Evolutionary conservation across 1,139 yeast genomes (phyloP).

Genomic region (Geotrichum candidum): DNA sequence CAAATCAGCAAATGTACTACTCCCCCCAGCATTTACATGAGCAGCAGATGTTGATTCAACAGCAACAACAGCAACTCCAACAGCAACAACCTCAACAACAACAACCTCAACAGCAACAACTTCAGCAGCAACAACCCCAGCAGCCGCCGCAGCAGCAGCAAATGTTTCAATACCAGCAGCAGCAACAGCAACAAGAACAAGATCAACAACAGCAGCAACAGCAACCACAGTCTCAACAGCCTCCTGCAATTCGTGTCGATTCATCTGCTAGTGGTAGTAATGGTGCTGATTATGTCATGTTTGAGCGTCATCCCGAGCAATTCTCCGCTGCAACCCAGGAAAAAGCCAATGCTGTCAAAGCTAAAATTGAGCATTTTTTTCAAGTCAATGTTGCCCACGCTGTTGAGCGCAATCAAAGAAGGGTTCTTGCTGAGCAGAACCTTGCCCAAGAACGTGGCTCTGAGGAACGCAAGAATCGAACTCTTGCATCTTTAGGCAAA

Average conservation of each 20-base stretch:
- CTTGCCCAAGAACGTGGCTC: slow-evolving; percentile 53
- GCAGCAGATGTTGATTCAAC: slow-evolving; percentile 20
- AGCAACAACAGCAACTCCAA: slow-evolving; percentile 18
- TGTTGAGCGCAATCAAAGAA: slow-evolving; percentile 62
- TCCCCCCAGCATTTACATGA: slow-evolving; percentile 21
- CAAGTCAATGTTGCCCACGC: slow-evolving; percentile 68
- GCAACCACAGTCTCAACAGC: slow-evolving; percentile 12
- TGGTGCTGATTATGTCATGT: slow-evolving; percentile 49
- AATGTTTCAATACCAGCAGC: slow-evolving; percentile 19
- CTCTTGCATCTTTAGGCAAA: slow-evolving; percentile 57
- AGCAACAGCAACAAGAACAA: slow-evolving; percentile 18
- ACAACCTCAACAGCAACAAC: slow-evolving; percentile 20
- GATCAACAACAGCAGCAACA: slow-evolving; percentile 14
- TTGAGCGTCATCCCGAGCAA: slow-evolving; percentile 81
- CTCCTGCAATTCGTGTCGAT: slow-evolving; percentile 16
- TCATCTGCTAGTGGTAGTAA: slow-evolving; percentile 13
- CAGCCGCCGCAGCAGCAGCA: slow-evolving; percentile 20
- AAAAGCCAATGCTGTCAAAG: slow-evolving; percentile 57
- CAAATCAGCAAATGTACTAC: slow-evolving; percentile 18
- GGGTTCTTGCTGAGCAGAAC: slow-evolving; percentile 56
- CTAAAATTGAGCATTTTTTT: slow-evolving; percentile 59
- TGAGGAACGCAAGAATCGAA: slow-evolving; percentile 63
- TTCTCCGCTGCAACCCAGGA: slow-evolving; percentile 52
- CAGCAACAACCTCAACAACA: slow-evolving; percentile 17
- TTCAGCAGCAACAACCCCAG: slow-evolving; percentile 20